Conservation (phyloP, 148 eudicot species). For the Salicornia ramosissima region DNA sequence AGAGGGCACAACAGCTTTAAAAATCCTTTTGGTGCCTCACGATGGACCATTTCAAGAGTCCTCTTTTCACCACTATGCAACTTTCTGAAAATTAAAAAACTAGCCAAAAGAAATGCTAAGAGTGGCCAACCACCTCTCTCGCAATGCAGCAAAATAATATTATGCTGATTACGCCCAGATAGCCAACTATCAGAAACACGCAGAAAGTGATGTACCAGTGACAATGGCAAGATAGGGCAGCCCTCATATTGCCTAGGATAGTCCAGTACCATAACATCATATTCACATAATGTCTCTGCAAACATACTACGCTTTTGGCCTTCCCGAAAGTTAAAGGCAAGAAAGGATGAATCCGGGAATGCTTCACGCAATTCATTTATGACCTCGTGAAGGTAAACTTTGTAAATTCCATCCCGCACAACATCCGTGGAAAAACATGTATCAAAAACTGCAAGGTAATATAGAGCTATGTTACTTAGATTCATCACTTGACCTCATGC, state of each 20-base stretch:
- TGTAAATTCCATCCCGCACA: slow-evolving; percentile 81
- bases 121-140: slow-evolving; percentile 99
- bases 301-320: slow-evolving; percentile 92
- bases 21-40: slow-evolving; percentile 95
- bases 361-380: slow-evolving; percentile 76
- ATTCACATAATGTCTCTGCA: slow-evolving; percentile 82
- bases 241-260: slow-evolving; percentile 99
- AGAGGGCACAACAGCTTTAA: slow-evolving; percentile 75
- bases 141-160: slow-evolving; percentile 90
- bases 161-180: slow-evolving; percentile 62
- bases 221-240: slow-evolving; percentile 86
- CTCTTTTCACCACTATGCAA: slow-evolving; percentile 71
- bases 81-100: slow-evolving; percentile 82
- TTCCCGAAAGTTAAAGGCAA: slow-evolving; percentile 95
- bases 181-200: slow-evolving; percentile 93
- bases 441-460: slow-evolving; percentile 78
- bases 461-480: slow-evolving; percentile 2
- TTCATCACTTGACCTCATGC: neutral
- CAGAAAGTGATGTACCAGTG: slow-evolving; percentile 88
- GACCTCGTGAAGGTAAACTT: slow-evolving; percentile 83
- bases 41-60: slow-evolving; percentile 90
- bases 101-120: slow-evolving; percentile 77
- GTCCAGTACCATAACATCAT: slow-evolving; percentile 90
- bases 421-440: slow-evolving; percentile 98
- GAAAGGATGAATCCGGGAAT: slow-evolving; percentile 87